phyloP scores from a whole-genome alignment of 192 early-diverging fungal species.

The Entophlyctis helioformis region DNA sequence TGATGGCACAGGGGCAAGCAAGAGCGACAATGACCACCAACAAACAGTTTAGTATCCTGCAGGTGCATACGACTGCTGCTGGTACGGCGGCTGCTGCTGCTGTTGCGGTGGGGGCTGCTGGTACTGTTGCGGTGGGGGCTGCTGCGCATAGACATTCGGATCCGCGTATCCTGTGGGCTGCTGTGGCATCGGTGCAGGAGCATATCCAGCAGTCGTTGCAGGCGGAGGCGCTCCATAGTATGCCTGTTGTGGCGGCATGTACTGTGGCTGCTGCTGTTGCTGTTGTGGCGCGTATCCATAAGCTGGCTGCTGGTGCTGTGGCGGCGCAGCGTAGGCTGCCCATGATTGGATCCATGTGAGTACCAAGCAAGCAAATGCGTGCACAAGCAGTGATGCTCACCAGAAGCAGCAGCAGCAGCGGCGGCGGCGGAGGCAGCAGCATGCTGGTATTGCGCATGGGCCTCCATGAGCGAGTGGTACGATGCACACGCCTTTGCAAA shows the following conservation, averaged over 20 bases:
- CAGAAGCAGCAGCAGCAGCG: background rate
- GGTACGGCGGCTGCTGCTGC: too few species aligned
- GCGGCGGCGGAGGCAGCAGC: background rate
- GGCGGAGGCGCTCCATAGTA: too few species aligned
- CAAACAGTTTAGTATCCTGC: too few species aligned
- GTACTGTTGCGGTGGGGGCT: too few species aligned
- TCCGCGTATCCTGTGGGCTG: too few species aligned
- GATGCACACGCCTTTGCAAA: constrained; percentile 56
- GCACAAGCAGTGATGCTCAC: background rate
- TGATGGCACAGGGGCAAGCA: too few species aligned
- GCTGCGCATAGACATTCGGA: too few species aligned
- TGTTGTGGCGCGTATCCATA: background rate
- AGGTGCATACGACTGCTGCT: too few species aligned
- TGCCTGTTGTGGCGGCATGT: constrained; percentile 6
- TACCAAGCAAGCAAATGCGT: constrained; percentile 1
- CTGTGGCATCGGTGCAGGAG: too few species aligned
- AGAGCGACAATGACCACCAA: too few species aligned
- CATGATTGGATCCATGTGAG: background rate
- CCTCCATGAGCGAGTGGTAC: constrained; percentile 64
- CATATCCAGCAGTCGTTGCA: too few species aligned
- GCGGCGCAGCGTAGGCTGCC: background rate
- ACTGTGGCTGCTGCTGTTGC: constrained; percentile 3
- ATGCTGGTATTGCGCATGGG: constrained; percentile 44
- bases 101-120: too few species aligned
- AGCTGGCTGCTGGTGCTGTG: constrained; percentile 8